These are phyloP conservation scores for Epichloe typhina DNA, from an alignment of 2,329 filamentous ascomycete genomes.

Conservation along the genomic window DNA sequence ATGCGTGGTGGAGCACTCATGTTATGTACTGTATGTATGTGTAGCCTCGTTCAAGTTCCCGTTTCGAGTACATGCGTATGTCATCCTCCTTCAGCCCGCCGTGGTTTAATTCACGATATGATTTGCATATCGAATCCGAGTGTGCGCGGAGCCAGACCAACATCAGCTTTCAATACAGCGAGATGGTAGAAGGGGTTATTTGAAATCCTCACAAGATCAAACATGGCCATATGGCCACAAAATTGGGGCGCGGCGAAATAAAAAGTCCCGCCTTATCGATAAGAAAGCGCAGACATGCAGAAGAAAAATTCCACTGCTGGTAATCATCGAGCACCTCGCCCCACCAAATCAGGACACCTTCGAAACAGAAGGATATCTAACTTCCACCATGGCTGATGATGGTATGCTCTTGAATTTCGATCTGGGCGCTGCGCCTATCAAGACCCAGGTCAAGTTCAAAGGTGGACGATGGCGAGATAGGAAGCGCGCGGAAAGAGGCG, in stretches of 20 bases:
- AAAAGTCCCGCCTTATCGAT: background rate
- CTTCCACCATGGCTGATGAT: constrained; percentile 68
- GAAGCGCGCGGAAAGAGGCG: constrained; percentile 45
- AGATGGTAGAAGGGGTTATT: background rate
- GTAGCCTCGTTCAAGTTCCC: no score
- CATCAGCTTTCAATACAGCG: constrained; percentile 2
- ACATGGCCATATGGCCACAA: background rate
- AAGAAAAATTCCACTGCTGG: background rate
- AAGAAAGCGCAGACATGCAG: background rate
- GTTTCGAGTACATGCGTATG: no score
- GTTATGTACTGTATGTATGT: no score
- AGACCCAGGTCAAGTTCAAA: constrained; percentile 55
- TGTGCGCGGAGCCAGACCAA: constrained; percentile 1
- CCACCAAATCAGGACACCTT: constrained; percentile 2
- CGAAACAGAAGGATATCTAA: background rate
- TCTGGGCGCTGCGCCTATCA: constrained; percentile 52
- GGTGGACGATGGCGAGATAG: constrained; percentile 92
- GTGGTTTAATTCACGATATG: no score
- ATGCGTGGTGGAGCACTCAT: no score
- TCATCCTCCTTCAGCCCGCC: no score
- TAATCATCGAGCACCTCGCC: constrained; percentile 1
- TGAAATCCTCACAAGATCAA: background rate
- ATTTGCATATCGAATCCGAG: background rate
- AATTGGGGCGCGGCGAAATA: no score
- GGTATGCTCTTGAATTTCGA: constrained; percentile 91